Percentiles rank a stretch among this genome's conserved stretches.
These are phyloP conservation scores for Malus sieversii DNA, from an alignment of 306 rosid species.

Conservation along the genomic window DNA sequence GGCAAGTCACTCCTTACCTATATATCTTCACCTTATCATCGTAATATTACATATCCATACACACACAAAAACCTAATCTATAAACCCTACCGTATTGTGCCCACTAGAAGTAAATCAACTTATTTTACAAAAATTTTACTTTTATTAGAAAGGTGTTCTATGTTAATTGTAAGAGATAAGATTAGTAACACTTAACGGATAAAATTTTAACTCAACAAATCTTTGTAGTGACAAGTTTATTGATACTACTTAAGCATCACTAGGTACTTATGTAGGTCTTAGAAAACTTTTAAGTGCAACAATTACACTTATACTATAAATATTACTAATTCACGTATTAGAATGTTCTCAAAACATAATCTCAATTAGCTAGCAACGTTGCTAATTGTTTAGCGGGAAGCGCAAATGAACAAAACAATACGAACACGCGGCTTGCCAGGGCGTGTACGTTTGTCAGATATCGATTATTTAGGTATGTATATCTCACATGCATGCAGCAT, in stretches of 20 bases:
- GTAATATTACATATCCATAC: not conserved
- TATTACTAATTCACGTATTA: too few species aligned
- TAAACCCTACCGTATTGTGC: not conserved
- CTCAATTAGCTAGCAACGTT: too few species aligned
- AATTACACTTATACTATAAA: too few species aligned
- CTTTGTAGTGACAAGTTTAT: too few species aligned
- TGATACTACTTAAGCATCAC: not conserved
- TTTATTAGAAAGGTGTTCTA: too few species aligned
- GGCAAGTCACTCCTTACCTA: constrained; percentile 29
- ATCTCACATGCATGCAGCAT: constrained; percentile 14
- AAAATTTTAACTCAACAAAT: not conserved
- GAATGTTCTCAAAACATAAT: not conserved
- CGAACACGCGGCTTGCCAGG: not conserved
- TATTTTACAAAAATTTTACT: too few species aligned
- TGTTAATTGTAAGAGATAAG: too few species aligned
- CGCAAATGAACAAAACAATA: not conserved
- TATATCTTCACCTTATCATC: not conserved
- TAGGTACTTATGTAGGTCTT: not conserved
- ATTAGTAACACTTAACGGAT: too few species aligned
- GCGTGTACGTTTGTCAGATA: not conserved
- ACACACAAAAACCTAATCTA: not conserved
- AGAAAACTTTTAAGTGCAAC: too few species aligned
- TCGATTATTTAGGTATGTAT: not conserved
- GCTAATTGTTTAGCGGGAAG: not conserved
- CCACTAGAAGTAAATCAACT: not conserved